These are phyloP conservation scores for Entonaema liquescens DNA, from an alignment of 495 filamentous ascomycete genomes.

Conservation along the genomic window DNA sequence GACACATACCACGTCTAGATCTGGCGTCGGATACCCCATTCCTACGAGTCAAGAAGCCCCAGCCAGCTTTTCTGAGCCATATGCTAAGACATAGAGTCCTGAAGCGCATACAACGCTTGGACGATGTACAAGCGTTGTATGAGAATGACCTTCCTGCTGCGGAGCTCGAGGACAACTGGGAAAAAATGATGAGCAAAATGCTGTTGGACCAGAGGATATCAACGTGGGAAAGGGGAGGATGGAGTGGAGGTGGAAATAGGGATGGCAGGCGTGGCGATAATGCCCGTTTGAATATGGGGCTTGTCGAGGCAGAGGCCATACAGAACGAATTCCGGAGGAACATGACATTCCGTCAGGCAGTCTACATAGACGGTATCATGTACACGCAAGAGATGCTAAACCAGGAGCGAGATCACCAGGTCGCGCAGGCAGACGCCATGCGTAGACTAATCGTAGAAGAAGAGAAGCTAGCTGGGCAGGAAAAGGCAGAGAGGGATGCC, in stretches of 20 bases:
- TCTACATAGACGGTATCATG: slow-evolving; percentile 22
- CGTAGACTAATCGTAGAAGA: slow-evolving; percentile 59
- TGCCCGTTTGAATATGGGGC: slow-evolving; percentile 10
- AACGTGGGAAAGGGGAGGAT: background rate
- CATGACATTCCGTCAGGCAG: slow-evolving; percentile 10
- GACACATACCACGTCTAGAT: slow-evolving; percentile 68
- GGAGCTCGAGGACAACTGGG: slow-evolving; percentile 67
- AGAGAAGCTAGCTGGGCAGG: slow-evolving; percentile 52
- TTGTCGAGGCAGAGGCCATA: slow-evolving; percentile 21
- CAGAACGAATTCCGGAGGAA: background rate
- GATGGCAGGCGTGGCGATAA: background rate
- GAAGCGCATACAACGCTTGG: slow-evolving; percentile 51
- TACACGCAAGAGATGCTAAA: slow-evolving; percentile 18
- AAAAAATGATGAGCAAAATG: slow-evolving; percentile 48
- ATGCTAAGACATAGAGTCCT: slow-evolving; percentile 63
- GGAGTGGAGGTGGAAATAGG: background rate
- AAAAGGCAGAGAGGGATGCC: slow-evolving; percentile 42
- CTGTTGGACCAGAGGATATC: slow-evolving; percentile 11
- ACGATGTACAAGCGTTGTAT: background rate
- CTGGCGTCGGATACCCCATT: slow-evolving; percentile 70
- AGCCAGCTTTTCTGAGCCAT: slow-evolving; percentile 64
- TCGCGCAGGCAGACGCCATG: slow-evolving; percentile 56
- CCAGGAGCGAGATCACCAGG: slow-evolving; percentile 41
- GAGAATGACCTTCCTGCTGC: slow-evolving; percentile 54
- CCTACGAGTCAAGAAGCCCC: slow-evolving; percentile 74